phyloP scores from a whole-genome alignment of 768 basidiomycete genomes.

The Amanita thiersii region DNA sequence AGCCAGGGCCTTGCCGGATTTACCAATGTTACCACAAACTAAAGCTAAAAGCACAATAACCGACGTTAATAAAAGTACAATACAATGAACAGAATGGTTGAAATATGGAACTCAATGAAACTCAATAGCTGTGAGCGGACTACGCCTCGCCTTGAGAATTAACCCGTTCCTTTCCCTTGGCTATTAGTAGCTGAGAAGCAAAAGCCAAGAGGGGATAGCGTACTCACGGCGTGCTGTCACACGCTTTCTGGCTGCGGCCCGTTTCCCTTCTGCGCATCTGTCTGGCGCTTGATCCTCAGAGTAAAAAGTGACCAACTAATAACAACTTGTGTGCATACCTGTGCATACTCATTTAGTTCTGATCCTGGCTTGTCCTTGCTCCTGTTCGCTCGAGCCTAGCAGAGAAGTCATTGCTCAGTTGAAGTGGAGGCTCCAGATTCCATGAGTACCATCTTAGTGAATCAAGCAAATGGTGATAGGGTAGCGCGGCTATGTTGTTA shows the following conservation, averaged over 20 bases:
- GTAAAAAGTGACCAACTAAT: background rate
- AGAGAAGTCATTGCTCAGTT: background rate
- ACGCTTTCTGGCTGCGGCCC: conserved; percentile 65
- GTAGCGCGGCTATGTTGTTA: conserved; percentile 92
- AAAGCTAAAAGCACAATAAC: too few species aligned
- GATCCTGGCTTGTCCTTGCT: conserved; percentile 87
- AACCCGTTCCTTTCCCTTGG: conserved; percentile 13
- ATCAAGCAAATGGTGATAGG: conserved; percentile 66
- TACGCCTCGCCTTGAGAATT: conserved; percentile 11
- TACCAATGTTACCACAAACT: too few species aligned
- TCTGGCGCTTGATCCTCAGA: conserved; percentile 82
- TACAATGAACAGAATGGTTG: too few species aligned
- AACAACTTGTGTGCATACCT: too few species aligned
- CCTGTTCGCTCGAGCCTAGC: conserved; percentile 81
- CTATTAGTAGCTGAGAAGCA: background rate
- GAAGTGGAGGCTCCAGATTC: conserved; percentile 55
- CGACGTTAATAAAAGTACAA: too few species aligned
- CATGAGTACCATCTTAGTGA: conserved; percentile 80
- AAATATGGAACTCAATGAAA: too few species aligned
- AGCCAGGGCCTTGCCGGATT: too few species aligned
- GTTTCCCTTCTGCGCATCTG: conserved; percentile 78
- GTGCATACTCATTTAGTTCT: conserved; percentile 92
- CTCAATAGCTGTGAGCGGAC: too few species aligned
- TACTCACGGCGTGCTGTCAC: conserved; percentile 41
- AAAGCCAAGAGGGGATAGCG: background rate